These are phyloP conservation scores for Heteromeles arbutifolia DNA, from an alignment of 306 rosid genomes.

Conservation along the genomic window DNA sequence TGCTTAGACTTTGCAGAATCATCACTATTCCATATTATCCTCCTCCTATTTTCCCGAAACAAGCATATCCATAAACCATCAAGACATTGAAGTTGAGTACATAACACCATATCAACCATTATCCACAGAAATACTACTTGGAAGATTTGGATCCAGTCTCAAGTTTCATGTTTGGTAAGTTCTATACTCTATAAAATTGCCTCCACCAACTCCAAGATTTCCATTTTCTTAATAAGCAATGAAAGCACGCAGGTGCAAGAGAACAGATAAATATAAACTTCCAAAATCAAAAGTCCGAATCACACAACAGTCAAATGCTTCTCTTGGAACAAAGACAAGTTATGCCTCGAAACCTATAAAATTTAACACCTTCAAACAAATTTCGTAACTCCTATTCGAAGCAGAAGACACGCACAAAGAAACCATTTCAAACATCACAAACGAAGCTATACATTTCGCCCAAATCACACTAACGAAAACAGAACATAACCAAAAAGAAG, in stretches of 20 bases:
- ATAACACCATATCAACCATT: not conserved
- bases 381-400: not conserved
- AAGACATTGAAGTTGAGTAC: not conserved
- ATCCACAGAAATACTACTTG: not conserved
- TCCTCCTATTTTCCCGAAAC: not conserved
- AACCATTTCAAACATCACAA: not conserved
- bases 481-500: not conserved
- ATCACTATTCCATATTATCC: not conserved
- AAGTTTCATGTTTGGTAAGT: not conserved
- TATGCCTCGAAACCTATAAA: not conserved
- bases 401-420: not conserved
- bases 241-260: too few species aligned
- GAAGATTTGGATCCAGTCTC: not conserved
- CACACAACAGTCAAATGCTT: not conserved
- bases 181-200: not conserved
- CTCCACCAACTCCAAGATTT: not conserved
- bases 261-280: not conserved
- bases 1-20: not conserved
- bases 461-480: not conserved
- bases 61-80: not conserved
- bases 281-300: not conserved
- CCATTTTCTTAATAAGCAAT: not conserved
- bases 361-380: not conserved
- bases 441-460: not conserved
- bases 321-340: not conserved